Base-by-base conservation (phyloP, 208 protist genomes). In the Strigomonas galati region DNA sequence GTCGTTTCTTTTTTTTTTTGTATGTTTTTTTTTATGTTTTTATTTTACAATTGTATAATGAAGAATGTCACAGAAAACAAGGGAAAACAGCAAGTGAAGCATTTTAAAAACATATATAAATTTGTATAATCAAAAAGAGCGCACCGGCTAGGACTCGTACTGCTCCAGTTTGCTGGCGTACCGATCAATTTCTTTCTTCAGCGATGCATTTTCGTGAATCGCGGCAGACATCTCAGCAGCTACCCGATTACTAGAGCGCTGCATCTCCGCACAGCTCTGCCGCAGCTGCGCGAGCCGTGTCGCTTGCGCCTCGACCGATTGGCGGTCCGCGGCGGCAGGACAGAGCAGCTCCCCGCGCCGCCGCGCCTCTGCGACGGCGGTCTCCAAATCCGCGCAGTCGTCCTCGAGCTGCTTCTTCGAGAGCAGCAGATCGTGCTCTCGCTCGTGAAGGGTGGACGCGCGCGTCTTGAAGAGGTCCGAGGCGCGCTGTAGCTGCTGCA, bases 361-460 rank as follows among this genome's bases (percentile, higher is more conserved):
- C 19, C 71, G 70, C 6, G 81, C 75, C 17, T 69, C 71, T 21
- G 26, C 31, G 15, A 82, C 60, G 3, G 75, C 78, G 30, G 53
- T 32, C 61, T 82, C 69, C 6, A 94, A 69, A 51, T 79, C 73
- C 9, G 49, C 49, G 54, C 80, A 82, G 67, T 91, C 83, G n/a
- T 80, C 77, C 55, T 85, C 75, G 27, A 94, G 72, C 60, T 81
- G 69, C 68, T 79, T 71, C 54, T 69, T 56, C 40, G 72, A 85
- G 43, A 26, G 62, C 12, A 70, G 49, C 4, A 91, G 78, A 32
- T 82, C 66, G 5, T 56, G 7, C 27, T 84, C 76, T 14, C 85
- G 82, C 14, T 62, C 59, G 23, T 69, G 59, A 24, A 91, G 51
- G 9, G 64, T 85, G 15, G 49, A 56, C 2, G 68, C 60, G 15